A percentile compares a stretch with the other conserved stretches of the same genome.
Conservation (phyloP, 768 basidiomycete species). For the Calocybe indica region DNA sequence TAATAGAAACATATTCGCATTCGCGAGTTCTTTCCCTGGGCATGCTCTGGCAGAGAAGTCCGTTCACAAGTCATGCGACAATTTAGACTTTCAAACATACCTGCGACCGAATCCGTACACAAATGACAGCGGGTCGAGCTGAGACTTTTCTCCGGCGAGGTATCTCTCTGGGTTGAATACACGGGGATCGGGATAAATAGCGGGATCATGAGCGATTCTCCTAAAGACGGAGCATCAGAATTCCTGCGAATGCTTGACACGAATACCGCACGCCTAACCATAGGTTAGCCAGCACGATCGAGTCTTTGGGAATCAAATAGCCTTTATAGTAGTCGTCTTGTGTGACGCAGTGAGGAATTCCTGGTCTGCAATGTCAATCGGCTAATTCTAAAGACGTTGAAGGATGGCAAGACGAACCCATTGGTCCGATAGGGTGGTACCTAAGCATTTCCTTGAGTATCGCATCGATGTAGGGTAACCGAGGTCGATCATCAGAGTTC, state of each 20-base stretch:
- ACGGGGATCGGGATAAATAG: conserved; percentile 26
- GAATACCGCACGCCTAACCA: conserved; percentile 14
- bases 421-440: background rate
- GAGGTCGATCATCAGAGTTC: too few relatives aligned
- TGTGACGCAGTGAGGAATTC: conserved; percentile 23
- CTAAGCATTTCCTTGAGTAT: too few relatives aligned
- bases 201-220: conserved; percentile 27
- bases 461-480: too few relatives aligned
- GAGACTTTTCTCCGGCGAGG: conserved; percentile 23
- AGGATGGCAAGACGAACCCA: background rate
- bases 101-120: conserved; percentile 36
- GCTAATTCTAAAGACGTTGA: background rate
- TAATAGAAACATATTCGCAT: conserved; percentile 13
- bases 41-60: conserved; percentile 20
- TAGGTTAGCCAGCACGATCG: conserved; percentile 27
- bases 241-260: background rate
- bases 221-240: conserved; percentile 9
- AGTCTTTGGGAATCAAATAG: conserved; percentile 36
- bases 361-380: conserved; percentile 7
- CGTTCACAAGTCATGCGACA: conserved; percentile 2
- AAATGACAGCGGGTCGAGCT: conserved; percentile 22
- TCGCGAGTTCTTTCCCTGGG: conserved; percentile 28
- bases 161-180: conserved; percentile 43
- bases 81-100: conserved; percentile 15
- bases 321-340: conserved; percentile 42